Evolutionary conservation across 176 grass and related monocot genomes (phyloP).

Genomic region (Lolium rigidum): DNA sequence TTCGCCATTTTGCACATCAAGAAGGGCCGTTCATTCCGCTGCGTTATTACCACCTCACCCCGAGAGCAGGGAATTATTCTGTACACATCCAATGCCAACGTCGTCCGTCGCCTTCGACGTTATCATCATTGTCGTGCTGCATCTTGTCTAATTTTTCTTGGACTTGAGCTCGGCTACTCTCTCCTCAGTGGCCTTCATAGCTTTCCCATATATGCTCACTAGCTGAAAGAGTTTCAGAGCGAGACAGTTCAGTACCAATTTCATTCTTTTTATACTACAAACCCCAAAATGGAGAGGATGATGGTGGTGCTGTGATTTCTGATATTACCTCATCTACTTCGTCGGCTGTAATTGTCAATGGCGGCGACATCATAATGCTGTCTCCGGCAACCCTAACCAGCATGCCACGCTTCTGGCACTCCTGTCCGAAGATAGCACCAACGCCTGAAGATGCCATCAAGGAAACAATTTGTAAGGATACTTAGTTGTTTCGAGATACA

Average conservation of each 20-base stretch:
- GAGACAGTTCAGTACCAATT: not conserved
- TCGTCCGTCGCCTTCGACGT: not conserved
- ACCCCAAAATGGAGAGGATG: not conserved
- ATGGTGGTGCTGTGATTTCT: not conserved
- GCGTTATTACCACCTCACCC: constrained; percentile 9
- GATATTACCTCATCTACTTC: constrained; percentile 83
- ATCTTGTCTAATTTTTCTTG: constrained; percentile 43
- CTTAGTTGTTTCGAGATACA: not conserved
- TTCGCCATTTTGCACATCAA: constrained; percentile 6
- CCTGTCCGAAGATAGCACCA: constrained; percentile 81
- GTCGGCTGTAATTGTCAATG: constrained; percentile 61
- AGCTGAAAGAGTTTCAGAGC: constrained; percentile 51
- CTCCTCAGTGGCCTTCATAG: constrained; percentile 71
- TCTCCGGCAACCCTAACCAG: constrained; percentile 88
- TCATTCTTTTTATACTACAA: not conserved
- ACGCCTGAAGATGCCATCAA: constrained; percentile 62
- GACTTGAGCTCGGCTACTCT: constrained; percentile 76
- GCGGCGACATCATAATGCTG: constrained; percentile 92
- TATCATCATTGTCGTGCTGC: not conserved
- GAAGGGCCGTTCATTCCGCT: not conserved
- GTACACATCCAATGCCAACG: not conserved
- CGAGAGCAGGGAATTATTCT: constrained; percentile 24
- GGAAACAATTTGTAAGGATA: constrained; percentile 13
- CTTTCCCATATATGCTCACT: constrained; percentile 81
- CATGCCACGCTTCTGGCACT: constrained; percentile 91